Evolutionary conservation across 2,329 filamentous ascomycete genomes (phyloP).

Genomic region (Pseudovirgaria hyperparasitica): DNA sequence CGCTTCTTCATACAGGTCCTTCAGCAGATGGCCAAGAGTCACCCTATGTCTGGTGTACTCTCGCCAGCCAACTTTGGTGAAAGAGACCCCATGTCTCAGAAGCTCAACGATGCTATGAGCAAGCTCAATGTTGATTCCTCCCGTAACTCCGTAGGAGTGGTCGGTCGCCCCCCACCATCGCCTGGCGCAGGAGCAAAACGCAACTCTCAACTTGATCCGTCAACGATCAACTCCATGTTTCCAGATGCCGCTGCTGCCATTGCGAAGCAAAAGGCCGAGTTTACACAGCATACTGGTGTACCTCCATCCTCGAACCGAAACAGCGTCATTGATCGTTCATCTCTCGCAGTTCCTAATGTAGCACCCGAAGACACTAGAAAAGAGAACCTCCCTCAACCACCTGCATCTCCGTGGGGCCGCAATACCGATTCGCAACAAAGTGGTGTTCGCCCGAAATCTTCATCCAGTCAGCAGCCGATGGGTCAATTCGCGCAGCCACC

Average conservation of each 20-base stretch:
- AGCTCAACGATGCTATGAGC: constrained; percentile 90
- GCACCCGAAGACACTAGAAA: constrained; percentile 52
- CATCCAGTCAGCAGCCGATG: constrained; percentile 67
- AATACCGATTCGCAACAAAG: constrained; percentile 41
- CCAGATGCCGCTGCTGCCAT: constrained; percentile 97
- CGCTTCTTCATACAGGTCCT: constrained; percentile 98
- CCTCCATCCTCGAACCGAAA: constrained; percentile 86
- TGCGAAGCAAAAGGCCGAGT: constrained; percentile 94
- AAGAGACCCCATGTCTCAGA: constrained; percentile 98
- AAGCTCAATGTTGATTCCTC: constrained; percentile 82
- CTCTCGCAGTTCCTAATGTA: constrained; percentile 63
- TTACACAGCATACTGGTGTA: constrained; percentile 87
- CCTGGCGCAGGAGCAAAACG: constrained; percentile 66
- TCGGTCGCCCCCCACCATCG: constrained; percentile 59
- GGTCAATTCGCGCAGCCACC: constrained; percentile 80
- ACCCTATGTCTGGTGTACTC: constrained; percentile 90
- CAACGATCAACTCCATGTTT: constrained; percentile 97
- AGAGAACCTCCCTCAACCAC: constrained; percentile 49
- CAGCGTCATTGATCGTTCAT: constrained; percentile 68
- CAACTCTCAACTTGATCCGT: constrained; percentile 85
- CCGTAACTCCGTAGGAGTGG: constrained; percentile 69
- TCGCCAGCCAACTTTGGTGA: constrained; percentile 89
- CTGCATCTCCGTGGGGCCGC: constrained; percentile 70
- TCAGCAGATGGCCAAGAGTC: constrained; percentile 97
- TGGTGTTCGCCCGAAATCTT: constrained; percentile 60